phyloP scores from a whole-genome alignment of 306 rosid species.

The Cicer pinnatifidum region DNA sequence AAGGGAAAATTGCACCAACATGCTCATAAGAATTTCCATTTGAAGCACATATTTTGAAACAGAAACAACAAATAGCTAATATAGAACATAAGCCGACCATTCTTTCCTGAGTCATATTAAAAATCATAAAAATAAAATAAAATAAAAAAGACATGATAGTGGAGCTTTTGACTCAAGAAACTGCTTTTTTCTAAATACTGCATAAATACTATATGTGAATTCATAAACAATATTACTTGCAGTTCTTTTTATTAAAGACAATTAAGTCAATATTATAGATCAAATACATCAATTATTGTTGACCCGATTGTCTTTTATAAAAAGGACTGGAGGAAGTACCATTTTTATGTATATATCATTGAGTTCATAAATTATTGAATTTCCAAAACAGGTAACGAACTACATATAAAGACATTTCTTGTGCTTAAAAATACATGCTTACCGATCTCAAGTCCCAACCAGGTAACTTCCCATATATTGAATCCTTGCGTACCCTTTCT shows the following conservation, averaged over 20 bases:
- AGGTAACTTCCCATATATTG: conserved; percentile 68
- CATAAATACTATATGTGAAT: not conserved
- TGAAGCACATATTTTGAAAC: conserved; percentile 33
- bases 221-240: too few species aligned
- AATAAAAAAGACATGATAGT: conserved; percentile 7
- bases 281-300: too few species aligned
- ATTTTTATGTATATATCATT: not conserved
- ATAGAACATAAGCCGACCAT: conserved; percentile 31
- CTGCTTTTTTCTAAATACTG: conserved; percentile 9
- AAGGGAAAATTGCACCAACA: conserved; percentile 35
- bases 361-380: conserved; percentile 29
- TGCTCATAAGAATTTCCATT: conserved; percentile 30
- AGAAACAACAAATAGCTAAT: conserved; percentile 17
- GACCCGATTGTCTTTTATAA: too few species aligned
- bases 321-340: too few species aligned
- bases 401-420: conserved; percentile 16
- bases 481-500: conserved; percentile 86
- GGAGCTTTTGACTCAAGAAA: conserved; percentile 29
- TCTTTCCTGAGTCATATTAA: conserved; percentile 23
- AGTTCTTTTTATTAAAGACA: too few species aligned
- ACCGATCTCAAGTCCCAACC: conserved; percentile 98
- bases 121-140: not conserved
- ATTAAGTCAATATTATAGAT: too few species aligned
- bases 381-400: conserved; percentile 27
- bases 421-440: conserved; percentile 50